Conservation (phyloP, 2,329 filamentous ascomycete genomes). For the Aspergillus sp. region DNA sequence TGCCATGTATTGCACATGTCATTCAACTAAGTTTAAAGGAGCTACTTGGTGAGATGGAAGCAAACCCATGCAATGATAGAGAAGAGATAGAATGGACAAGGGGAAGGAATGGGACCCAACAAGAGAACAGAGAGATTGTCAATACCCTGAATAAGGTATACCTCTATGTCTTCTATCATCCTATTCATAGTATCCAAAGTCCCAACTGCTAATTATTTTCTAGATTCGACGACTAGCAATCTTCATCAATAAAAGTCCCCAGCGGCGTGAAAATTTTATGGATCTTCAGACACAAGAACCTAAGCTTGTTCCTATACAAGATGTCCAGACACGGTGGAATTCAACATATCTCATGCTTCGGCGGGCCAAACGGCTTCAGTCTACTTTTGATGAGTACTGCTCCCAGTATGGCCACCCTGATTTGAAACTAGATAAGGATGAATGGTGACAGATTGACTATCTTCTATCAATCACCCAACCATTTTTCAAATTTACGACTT, state of each 20-base stretch:
- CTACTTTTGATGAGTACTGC: conserved; percentile 1
- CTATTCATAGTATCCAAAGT: too few species aligned
- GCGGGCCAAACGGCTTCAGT: not conserved
- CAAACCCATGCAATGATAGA: too few species aligned
- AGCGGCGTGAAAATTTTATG: conserved; percentile 8
- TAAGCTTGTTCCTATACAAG: conserved; percentile 10
- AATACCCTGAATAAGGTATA: not conserved
- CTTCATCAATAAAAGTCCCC: conserved; percentile 11
- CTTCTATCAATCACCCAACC: conserved; percentile 11
- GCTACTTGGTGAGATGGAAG: too few species aligned
- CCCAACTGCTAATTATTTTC: not conserved
- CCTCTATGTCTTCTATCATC: not conserved
- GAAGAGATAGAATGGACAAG: too few species aligned
- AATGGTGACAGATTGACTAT: conserved; percentile 10
- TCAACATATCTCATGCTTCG: too few species aligned
- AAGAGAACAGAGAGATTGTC: not conserved
- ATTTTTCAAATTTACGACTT: conserved; percentile 11
- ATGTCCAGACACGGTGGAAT: conserved; percentile 4
- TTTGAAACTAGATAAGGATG: conserved; percentile 4
- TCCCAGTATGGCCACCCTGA: not conserved
- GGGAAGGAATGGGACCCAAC: too few species aligned
- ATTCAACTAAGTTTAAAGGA: too few species aligned
- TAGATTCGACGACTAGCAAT: conserved; percentile 9
- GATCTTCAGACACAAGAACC: conserved; percentile 6
- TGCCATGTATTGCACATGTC: too few species aligned